These are phyloP conservation scores for Fusarium sp. DNA, from an alignment of 2,329 filamentous ascomycete genomes.

Conservation along the genomic window DNA sequence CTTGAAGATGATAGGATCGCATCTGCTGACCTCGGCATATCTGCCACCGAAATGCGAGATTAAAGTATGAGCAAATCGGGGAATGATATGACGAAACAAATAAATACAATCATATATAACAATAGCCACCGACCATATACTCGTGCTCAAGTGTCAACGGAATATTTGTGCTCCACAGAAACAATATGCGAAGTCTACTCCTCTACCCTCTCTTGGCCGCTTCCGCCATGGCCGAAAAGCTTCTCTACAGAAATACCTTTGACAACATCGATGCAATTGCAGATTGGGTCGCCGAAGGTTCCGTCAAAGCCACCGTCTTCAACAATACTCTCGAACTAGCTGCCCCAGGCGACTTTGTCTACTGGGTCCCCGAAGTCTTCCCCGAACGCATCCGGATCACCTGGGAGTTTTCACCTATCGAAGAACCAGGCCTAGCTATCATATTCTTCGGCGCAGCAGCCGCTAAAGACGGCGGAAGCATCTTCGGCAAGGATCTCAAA, in stretches of 20 bases:
- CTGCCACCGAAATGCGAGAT: too few relatives aligned
- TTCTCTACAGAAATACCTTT: slow-evolving; percentile 40
- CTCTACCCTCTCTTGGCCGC: slow-evolving; percentile 12
- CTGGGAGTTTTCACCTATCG: slow-evolving; percentile 37
- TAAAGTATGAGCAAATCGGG: too few relatives aligned
- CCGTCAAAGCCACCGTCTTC: slow-evolving; percentile 29
- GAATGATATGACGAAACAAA: too few relatives aligned
- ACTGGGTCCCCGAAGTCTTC: slow-evolving; percentile 39
- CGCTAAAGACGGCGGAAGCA: slow-evolving; percentile 27
- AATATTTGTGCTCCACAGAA: neutral
- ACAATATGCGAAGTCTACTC: slow-evolving; percentile 8
- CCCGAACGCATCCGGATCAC: slow-evolving; percentile 41
- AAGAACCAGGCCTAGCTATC: slow-evolving; percentile 39
- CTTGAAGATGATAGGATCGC: too few relatives aligned
- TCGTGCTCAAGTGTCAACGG: too few relatives aligned
- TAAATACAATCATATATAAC: too few relatives aligned
- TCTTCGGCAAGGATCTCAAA: slow-evolving; percentile 34
- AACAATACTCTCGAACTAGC: slow-evolving; percentile 41
- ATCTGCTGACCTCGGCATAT: too few relatives aligned
- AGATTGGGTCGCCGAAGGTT: slow-evolving; percentile 37
- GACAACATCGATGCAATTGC: slow-evolving; percentile 23
- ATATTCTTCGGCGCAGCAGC: slow-evolving; percentile 42
- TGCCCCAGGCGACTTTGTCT: slow-evolving; percentile 37
- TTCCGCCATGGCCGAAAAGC: slow-evolving; percentile 24
- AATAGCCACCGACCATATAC: too few relatives aligned